Evolutionary conservation across 2,329 filamentous ascomycete genomes (phyloP).

Genomic region (Nannizziopsis barbatae): DNA sequence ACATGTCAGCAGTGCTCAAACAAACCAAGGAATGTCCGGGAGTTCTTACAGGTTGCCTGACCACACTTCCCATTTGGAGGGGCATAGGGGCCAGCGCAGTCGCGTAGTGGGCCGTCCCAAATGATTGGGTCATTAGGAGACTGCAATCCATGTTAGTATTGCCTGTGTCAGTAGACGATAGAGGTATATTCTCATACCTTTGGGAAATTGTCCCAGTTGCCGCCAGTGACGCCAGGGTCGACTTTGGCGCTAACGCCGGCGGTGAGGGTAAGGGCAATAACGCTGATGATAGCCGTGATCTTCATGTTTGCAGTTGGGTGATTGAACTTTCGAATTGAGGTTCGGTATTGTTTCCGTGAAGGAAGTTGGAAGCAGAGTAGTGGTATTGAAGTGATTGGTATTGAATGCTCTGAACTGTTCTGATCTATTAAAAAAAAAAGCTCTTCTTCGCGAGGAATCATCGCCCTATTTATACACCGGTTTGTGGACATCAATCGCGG

Average conservation of each 20-base stretch:
- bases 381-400: too few relatives aligned
- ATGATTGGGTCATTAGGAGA: slow-evolving; percentile 5
- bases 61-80: neutral
- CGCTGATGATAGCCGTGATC: neutral
- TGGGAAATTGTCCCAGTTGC: slow-evolving; percentile 1
- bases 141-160: neutral
- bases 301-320: slow-evolving; percentile 1
- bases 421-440: neutral
- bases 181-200: neutral
- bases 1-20: neutral
- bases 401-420: neutral
- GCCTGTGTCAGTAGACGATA: neutral
- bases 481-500: neutral
- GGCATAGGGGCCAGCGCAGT: slow-evolving; percentile 1
- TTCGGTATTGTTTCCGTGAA: too few relatives aligned
- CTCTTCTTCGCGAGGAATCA: neutral
- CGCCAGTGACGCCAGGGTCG: too few relatives aligned
- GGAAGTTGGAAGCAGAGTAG: too few relatives aligned
- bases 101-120: neutral
- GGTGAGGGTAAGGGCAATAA: neutral
- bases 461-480: neutral
- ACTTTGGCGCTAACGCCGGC: slow-evolving; percentile 4
- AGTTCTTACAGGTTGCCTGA: neutral
- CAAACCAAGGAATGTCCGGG: neutral
- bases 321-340: neutral